These are phyloP conservation scores for Euphorbia peplus DNA, from an alignment of 345 rosid genomes.

Conservation along the genomic window DNA sequence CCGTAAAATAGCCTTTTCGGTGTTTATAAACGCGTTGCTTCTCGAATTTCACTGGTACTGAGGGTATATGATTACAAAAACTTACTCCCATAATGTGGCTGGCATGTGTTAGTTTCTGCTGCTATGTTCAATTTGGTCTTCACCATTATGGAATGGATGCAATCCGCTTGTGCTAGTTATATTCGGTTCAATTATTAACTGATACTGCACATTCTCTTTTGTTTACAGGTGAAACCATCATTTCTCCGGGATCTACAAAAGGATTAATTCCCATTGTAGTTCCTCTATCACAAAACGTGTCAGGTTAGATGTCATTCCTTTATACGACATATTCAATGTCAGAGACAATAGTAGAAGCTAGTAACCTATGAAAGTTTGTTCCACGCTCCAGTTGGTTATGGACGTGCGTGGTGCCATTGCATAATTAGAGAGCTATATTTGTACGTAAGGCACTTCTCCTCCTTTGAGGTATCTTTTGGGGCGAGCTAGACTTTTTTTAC, in stretches of 20 bases:
- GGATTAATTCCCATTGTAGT: constrained; percentile 73
- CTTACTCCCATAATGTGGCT: neutral
- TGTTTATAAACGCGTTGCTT: neutral
- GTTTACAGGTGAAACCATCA: constrained; percentile 58
- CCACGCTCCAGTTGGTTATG: no score
- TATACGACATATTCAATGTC: neutral
- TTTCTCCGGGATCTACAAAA: constrained; percentile 70
- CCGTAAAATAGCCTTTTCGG: neutral
- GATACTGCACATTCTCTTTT: constrained; percentile 2
- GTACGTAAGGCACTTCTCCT: no score
- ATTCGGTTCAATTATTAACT: constrained; percentile 10
- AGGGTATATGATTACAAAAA: neutral
- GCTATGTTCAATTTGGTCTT: neutral
- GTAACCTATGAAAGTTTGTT: no score
- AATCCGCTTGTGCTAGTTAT: neutral
- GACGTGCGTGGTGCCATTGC: no score
- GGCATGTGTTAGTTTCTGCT: neutral
- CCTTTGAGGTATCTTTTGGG: no score
- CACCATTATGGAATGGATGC: neutral
- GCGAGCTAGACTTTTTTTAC: no score
- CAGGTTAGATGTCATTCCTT: constrained; percentile 40
- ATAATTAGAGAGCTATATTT: no score
- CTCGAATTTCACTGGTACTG: neutral
- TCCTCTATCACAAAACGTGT: constrained; percentile 60
- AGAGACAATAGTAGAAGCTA: neutral